Evolutionary conservation across 1,284 basidiomycete genomes (phyloP).

Genomic region (Quambalaria eucalypti): DNA sequence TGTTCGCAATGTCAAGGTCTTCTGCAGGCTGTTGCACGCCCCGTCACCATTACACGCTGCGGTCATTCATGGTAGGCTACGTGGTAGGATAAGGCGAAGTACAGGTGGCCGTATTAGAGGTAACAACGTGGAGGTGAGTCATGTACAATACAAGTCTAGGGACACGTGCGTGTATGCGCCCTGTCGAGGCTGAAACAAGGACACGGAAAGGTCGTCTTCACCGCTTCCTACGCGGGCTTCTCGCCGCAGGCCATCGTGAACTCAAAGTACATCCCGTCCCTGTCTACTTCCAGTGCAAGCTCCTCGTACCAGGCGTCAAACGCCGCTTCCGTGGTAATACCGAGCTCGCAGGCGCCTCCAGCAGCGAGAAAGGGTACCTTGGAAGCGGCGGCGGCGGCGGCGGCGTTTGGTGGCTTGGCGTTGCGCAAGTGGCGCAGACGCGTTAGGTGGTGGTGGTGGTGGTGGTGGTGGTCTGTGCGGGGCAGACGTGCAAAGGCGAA

Average conservation of each 20-base stretch:
- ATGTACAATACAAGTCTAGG: background rate
- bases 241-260: background rate
- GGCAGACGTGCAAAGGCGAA: no score
- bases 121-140: background rate
- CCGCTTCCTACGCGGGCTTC: background rate
- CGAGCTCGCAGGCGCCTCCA: background rate
- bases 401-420: no score
- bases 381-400: no score
- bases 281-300: background rate
- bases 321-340: background rate
- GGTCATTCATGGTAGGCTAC: no score
- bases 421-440: no score
- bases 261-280: background rate
- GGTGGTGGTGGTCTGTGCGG: no score
- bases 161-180: background rate
- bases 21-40: no score
- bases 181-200: background rate
- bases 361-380: background rate
- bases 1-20: no score
- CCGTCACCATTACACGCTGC: no score
- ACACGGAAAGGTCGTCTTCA: background rate
- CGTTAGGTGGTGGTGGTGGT: no score
- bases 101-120: no score
- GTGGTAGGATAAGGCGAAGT: no score
- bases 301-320: background rate